phyloP scores from a whole-genome alignment of 2,329 filamentous ascomycete genomes.

The Aspergillus vadensis region DNA sequence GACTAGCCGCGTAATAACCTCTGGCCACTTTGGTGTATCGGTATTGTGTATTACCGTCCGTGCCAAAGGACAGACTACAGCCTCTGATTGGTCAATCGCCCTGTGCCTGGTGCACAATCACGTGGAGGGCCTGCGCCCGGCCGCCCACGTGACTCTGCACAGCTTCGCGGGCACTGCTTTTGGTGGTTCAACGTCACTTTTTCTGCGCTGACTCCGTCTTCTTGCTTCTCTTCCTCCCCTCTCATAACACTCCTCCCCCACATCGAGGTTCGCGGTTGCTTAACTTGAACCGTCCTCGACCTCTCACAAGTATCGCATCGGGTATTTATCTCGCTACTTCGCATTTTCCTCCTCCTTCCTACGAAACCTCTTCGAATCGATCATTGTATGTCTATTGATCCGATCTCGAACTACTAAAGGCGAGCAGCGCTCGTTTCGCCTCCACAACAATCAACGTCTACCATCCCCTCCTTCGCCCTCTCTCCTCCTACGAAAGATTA shows the following conservation, averaged over 20 bases:
- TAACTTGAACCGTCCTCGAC: constrained; percentile 1
- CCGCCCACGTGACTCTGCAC: constrained; percentile 23
- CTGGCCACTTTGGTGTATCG: constrained; percentile 12
- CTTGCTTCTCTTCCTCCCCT: not conserved
- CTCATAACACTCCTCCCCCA: not conserved
- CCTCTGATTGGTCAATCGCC: constrained; percentile 28
- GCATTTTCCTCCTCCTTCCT: not conserved
- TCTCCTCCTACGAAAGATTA: not conserved
- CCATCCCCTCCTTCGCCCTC: not conserved
- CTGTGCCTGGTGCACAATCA: constrained; percentile 18
- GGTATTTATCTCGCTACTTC: not conserved
- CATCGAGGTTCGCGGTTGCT: not conserved
- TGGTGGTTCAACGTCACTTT: constrained; percentile 36
- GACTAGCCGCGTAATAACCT: not conserved
- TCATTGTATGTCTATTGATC: constrained; percentile 27
- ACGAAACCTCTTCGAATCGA: not conserved
- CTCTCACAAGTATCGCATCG: not conserved
- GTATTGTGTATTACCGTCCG: constrained; percentile 25
- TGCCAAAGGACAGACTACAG: constrained; percentile 36
- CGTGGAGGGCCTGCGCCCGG: constrained; percentile 15
- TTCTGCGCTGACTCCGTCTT: constrained; percentile 17
- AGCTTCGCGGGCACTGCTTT: constrained; percentile 21
- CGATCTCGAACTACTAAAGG: constrained; percentile 23
- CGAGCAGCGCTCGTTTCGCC: constrained; percentile 31
- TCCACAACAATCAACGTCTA: constrained; percentile 3